phyloP scores from a whole-genome alignment of 331 rosid genomes.

The Acacia pycnantha region DNA sequence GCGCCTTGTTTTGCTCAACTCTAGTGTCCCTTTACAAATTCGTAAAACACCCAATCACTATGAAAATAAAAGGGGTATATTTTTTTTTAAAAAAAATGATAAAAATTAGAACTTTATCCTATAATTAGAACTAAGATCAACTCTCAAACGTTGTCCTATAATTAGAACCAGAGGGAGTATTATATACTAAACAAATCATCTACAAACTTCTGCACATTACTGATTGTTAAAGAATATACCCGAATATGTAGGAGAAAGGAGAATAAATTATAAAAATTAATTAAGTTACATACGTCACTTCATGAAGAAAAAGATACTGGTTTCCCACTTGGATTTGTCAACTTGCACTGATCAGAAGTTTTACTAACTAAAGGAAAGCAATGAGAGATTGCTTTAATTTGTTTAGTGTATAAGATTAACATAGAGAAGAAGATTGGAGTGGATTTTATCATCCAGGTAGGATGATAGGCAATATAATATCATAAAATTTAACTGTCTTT shows the following conservation, averaged over 20 bases:
- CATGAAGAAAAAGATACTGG: not conserved
- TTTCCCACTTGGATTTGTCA: not conserved
- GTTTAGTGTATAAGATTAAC: not conserved
- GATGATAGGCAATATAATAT: slow-evolving; percentile 40
- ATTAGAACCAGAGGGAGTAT: too few relatives aligned
- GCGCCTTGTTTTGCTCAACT: too few relatives aligned
- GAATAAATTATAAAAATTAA: not conserved
- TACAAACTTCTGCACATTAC: not conserved
- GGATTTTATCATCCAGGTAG: slow-evolving; percentile 33
- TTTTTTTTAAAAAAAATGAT: too few relatives aligned
- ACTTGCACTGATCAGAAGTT: slow-evolving; percentile 13
- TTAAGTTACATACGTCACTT: not conserved
- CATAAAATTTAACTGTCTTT: slow-evolving; percentile 22
- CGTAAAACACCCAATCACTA: too few relatives aligned
- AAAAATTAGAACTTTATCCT: too few relatives aligned
- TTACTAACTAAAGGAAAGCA: not conserved
- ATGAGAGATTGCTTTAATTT: not conserved
- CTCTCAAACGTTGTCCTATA: too few relatives aligned
- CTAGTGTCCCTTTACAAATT: too few relatives aligned
- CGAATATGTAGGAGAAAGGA: not conserved
- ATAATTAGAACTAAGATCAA: too few relatives aligned
- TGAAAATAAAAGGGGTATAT: too few relatives aligned
- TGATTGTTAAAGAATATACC: not conserved
- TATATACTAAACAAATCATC: not conserved
- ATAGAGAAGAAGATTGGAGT: not conserved